phyloP scores from a whole-genome alignment of 805 yeast species.

The Jamesozyma jinghongensis region DNA sequence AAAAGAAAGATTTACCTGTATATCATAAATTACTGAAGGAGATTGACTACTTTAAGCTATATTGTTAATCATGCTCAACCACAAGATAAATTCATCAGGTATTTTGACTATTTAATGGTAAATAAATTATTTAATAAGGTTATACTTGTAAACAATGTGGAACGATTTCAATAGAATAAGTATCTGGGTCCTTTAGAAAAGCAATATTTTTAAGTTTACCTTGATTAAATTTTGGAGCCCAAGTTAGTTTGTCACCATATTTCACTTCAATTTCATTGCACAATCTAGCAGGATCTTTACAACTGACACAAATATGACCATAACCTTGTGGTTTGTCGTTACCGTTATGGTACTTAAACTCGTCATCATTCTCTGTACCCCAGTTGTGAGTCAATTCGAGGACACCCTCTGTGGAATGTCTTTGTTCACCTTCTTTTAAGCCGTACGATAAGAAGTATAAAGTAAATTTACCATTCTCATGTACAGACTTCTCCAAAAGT shows the following conservation, averaged over 20 bases:
- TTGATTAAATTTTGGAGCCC: slow-evolving; percentile 50
- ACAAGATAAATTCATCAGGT: no score
- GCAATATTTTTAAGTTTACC: slow-evolving; percentile 56
- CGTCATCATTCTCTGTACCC: slow-evolving; percentile 80
- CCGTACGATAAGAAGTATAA: slow-evolving; percentile 76
- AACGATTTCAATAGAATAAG: slow-evolving; percentile 72
- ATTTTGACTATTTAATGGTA: no score
- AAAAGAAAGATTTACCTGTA: no score
- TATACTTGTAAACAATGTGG: slow-evolving; percentile 29
- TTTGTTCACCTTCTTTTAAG: slow-evolving; percentile 33
- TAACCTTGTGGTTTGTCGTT: slow-evolving; percentile 73
- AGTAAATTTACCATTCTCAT: slow-evolving; percentile 68
- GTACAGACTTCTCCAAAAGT: slow-evolving; percentile 46
- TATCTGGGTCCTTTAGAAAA: slow-evolving; percentile 81
- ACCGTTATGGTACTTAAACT: slow-evolving; percentile 75
- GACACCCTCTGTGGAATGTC: slow-evolving; percentile 50
- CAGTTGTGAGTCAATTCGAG: slow-evolving; percentile 90
- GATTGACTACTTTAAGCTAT: no score
- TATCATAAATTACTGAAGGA: no score
- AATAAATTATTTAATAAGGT: no score
- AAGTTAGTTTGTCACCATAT: slow-evolving; percentile 44
- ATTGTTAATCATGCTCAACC: no score
- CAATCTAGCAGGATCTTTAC: slow-evolving; percentile 42
- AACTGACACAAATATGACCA: slow-evolving; percentile 75
- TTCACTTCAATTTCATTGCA: slow-evolving; percentile 41